These are phyloP conservation scores for Pseudogymnoascus sp. DNA, from an alignment of 2,329 filamentous ascomycete species.

Conservation along the genomic window DNA sequence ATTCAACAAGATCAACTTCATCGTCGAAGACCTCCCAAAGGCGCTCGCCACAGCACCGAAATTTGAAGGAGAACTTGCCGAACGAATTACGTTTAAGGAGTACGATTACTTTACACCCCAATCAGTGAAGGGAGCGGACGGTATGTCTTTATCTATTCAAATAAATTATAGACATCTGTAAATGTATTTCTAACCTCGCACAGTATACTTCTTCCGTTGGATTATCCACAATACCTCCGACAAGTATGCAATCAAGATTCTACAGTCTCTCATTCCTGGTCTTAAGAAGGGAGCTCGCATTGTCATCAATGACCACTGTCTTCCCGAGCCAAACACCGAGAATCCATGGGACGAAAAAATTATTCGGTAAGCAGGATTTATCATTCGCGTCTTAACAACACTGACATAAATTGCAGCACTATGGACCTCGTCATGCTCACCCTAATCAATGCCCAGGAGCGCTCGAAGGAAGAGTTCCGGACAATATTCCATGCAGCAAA, in stretches of 20 bases:
- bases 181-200: background rate
- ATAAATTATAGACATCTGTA: background rate
- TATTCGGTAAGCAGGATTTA: conserved; percentile 26
- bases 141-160: conserved; percentile 25
- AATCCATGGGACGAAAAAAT: conserved; percentile 40
- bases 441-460: conserved; percentile 45
- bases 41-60: conserved; percentile 41
- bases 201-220: conserved; percentile 38
- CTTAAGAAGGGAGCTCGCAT: conserved; percentile 44
- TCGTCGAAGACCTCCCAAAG: conserved; percentile 46
- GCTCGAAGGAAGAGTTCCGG: conserved; percentile 39
- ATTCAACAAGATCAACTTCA: conserved; percentile 44
- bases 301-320: conserved; percentile 39
- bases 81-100: conserved; percentile 24
- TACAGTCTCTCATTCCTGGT: conserved; percentile 44
- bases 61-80: conserved; percentile 31
- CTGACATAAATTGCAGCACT: conserved; percentile 21
- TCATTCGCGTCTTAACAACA: background rate
- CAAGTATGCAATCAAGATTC: conserved; percentile 33
- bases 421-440: conserved; percentile 48
- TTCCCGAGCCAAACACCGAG: conserved; percentile 34
- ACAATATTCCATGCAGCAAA: conserved; percentile 38
- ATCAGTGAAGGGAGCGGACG: conserved; percentile 38
- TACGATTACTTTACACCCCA: conserved; percentile 42
- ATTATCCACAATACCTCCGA: conserved; percentile 44